Base-by-base conservation (phyloP, 2,329 filamentous ascomycete species). In the Neofusicoccum kwambonambiense region DNA sequence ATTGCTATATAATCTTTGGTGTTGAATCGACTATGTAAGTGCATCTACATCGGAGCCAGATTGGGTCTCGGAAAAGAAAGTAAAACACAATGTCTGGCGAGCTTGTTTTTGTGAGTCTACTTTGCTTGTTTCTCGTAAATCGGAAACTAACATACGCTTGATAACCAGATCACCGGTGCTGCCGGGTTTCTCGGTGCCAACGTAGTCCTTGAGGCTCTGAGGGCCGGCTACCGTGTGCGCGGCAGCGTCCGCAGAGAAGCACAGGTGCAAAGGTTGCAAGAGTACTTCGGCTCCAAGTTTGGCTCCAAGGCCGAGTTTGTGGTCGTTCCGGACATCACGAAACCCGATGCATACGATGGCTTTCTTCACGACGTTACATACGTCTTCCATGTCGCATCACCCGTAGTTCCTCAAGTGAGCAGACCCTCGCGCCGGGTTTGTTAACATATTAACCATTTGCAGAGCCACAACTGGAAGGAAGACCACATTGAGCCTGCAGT, bases 331-430 rank as follows among this genome's bases (percentile, higher is more conserved):
- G 68, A 71, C 52, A 64, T 71, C 5, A 60, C 65, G 27, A 50
- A 52, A n/a, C 47, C 67, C 11, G 62, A 44, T 45, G 65, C 68
- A 3, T 70, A 70, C 49, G 50, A 67, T 34, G 54, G 61, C 7
- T 62, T 67, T 0, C 65, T 76, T 9, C 22, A 70, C 3, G 69
- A 64, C 39, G 72, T 73, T 11, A 64, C 70, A 7, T 69, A 71
- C 54, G 66, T 75, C 56, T 69, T 74, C 42, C 73, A 75, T 39
- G 44, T 75, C 1, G 74, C 74, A 17, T 72, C 73, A 4, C 72
- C 74, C n/a, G 64, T 74, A 58, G 68, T 69, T 4, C 67, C 65
- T 4, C 15, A 44, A 19, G 58, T 50, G 15, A 37, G 58, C 9
- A 2, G 8, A 9, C 19, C 3, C 8, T 31, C 13, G 15, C 19